Conservation (phyloP, 352 stramenopile genomes). For the Phytopythium litorale region DNA sequence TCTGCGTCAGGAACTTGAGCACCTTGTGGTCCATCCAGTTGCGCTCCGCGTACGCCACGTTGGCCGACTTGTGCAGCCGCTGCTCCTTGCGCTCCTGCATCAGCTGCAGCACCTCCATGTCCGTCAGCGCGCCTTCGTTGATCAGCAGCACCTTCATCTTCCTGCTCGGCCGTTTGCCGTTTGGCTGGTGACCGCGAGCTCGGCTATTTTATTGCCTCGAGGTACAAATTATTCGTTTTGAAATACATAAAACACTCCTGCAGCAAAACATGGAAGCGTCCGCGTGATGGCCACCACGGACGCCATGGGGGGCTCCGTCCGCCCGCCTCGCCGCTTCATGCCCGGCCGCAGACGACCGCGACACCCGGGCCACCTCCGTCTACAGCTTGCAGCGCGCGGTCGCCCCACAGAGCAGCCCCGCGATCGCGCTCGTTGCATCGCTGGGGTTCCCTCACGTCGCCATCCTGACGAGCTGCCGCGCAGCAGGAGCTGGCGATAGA, state of each 20-base stretch:
- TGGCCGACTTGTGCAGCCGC: conserved; percentile 72
- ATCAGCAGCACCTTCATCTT: conserved; percentile 84
- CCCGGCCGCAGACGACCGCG: background rate
- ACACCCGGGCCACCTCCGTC: background rate
- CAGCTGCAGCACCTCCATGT: conserved; percentile 77
- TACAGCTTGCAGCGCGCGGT: background rate
- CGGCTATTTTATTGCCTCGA: no score
- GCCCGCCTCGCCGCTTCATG: background rate
- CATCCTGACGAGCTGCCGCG: background rate
- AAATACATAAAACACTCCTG: conserved; percentile 2
- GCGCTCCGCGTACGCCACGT: conserved; percentile 74
- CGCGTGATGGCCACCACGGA: no score
- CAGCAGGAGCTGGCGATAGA: background rate
- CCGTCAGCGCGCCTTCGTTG: conserved; percentile 74
- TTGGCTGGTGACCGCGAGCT: background rate
- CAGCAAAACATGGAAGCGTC: no score
- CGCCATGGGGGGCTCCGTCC: background rate
- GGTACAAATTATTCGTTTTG: no score
- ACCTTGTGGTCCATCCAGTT: conserved; percentile 91
- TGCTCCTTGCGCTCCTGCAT: conserved; percentile 80
- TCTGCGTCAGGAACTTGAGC: conserved; percentile 82
- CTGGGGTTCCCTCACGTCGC: background rate
- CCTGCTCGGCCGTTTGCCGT: background rate
- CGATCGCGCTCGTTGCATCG: background rate
- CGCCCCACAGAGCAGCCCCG: background rate